Evolutionary conservation across 192 early-diverging fungal species (phyloP), one percentile per base, ranked within the genome.

Genomic region (Phycomyces nitens): DNA sequence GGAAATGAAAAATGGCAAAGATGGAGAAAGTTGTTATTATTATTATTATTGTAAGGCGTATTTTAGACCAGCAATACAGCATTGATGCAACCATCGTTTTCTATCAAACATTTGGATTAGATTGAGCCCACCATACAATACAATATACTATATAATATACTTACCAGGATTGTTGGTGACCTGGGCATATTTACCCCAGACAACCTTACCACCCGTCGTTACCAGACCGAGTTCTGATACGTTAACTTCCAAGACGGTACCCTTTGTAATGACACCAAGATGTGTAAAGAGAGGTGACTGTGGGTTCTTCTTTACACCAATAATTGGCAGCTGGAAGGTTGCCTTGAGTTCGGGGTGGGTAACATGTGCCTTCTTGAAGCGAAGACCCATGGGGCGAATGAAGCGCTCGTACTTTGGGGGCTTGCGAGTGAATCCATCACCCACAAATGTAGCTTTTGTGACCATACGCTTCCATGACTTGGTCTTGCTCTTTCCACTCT

Each of bases 361-460:
- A 58, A 99, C 95, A 68, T 98, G 93, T 41, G 97, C 95, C 77
- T 96, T 97, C 76, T 99, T 99, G 84, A 91, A 97, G 53, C 97
- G 91, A 53, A 99, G 80, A 12, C 92, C 97, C 89, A 95, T 97
- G 50, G 95, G 97, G 40, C 97, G 87, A 68, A 99, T 89, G 70
- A 99, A 99, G 42, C 95, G 90, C 73, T 99, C 97, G 77, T 98
- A 98, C 78, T 99, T 99, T 75, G 95, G 94, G 56, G 95, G 97
- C 75, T 98, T 96, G 56, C 97, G 89, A n/a, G 95, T 99, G 72
- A 99, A 99, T 12, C 94, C 92, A 60, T 97, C 95, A 41, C 95
- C 94, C 23, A 99, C 97, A 90, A 99, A 99, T 0, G 97, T 97
- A 11, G 94, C 92, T 81, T 99, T 99, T 67, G 95, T 98, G 39